phyloP scores from a whole-genome alignment of 345 rosid species.

The Eucalyptus curtisii region DNA sequence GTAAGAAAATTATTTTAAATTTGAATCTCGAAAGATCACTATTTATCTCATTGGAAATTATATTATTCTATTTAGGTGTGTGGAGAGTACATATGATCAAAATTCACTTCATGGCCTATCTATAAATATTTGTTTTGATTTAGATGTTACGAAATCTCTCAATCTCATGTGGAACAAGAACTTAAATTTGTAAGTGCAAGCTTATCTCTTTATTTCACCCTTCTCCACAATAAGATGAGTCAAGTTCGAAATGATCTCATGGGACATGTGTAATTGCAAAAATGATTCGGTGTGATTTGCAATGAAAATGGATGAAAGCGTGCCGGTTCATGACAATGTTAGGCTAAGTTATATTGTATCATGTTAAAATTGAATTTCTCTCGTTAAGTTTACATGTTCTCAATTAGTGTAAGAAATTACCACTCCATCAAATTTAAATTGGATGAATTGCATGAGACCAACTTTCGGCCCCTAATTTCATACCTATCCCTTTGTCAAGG shows the following conservation, averaged over 20 bases:
- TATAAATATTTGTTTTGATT: neutral
- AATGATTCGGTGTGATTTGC: neutral
- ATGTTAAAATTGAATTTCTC: neutral
- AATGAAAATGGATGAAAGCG: neutral
- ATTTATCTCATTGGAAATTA: neutral
- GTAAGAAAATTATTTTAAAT: neutral
- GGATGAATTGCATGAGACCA: neutral
- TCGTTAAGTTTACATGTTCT: neutral
- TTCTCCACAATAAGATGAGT: neutral
- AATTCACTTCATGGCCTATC: neutral
- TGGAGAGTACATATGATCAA: neutral
- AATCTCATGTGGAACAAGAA: neutral
- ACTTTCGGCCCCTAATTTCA: neutral
- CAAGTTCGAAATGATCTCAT: neutral
- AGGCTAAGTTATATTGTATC: neutral
- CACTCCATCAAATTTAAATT: neutral
- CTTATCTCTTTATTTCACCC: neutral
- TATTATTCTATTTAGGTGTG: neutral
- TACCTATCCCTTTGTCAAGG: neutral
- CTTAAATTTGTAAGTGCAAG: neutral
- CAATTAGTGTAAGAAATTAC: neutral
- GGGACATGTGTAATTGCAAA: rapidly evolving
- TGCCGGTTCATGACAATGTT: rapidly evolving
- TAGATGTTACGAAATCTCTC: neutral
- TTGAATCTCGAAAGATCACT: rapidly evolving